phyloP scores from a whole-genome alignment of 208 protist species.

The Trypanosomatidae sp. region DNA sequence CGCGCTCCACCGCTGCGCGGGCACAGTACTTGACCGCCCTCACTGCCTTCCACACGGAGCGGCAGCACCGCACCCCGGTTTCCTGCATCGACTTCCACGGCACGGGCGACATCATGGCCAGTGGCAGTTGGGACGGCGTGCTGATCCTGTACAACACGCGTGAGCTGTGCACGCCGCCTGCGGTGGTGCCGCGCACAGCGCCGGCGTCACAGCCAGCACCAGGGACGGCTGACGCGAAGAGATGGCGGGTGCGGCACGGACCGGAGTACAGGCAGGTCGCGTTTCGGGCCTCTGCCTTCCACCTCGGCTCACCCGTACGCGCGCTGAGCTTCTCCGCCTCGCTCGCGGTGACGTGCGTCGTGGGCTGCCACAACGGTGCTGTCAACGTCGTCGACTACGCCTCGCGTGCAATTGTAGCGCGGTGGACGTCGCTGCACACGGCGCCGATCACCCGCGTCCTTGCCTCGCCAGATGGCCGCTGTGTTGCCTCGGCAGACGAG shows the following conservation, averaged over 20 bases:
- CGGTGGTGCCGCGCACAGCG: conserved; percentile 4
- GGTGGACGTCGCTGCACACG: conserved; percentile 44
- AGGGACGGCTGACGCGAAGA: not conserved
- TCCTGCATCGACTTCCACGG: conserved; percentile 58
- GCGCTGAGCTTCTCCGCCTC: conserved; percentile 56
- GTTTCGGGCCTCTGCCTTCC: conserved; percentile 15
- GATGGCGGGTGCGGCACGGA: conserved; percentile 13
- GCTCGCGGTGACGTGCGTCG: conserved; percentile 76
- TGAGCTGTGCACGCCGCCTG: conserved; percentile 12
- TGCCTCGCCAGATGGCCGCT: conserved; percentile 64
- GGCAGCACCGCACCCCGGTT: conserved; percentile 67
- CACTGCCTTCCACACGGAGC: conserved; percentile 42
- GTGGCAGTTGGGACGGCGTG: conserved; percentile 69
- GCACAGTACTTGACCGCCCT: not conserved
- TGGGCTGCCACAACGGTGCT: conserved; percentile 57
- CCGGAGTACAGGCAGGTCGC: conserved; percentile 10
- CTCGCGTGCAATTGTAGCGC: conserved; percentile 35
- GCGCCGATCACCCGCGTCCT: conserved; percentile 53
- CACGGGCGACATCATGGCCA: conserved; percentile 70
- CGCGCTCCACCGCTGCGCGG: not conserved
- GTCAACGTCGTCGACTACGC: conserved; percentile 69
- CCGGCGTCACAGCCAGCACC: not conserved
- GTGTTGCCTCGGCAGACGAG: conserved; percentile 74
- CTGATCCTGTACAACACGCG: conserved; percentile 53
- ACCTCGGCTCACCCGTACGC: conserved; percentile 45